These are phyloP conservation scores for Buddleja alternifolia DNA, from an alignment of 257 asterid species.

Conservation along the genomic window DNA sequence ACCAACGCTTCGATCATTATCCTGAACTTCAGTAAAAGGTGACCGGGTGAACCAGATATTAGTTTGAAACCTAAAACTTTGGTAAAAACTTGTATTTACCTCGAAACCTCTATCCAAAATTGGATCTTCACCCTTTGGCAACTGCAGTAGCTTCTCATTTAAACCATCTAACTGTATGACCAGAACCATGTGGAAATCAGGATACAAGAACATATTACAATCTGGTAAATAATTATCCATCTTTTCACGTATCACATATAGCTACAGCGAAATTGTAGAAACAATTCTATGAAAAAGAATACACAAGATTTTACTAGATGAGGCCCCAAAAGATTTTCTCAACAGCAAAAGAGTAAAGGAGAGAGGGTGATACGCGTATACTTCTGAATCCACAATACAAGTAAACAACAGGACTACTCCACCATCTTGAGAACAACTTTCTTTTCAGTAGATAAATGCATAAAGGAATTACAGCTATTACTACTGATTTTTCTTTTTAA, in stretches of 20 bases:
- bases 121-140: slow-evolving; percentile 41
- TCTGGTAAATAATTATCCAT: neutral
- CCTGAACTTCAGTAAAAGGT: slow-evolving; percentile 43
- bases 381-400: neutral
- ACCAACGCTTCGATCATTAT: slow-evolving; percentile 32
- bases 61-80: slow-evolving; percentile 9
- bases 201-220: slow-evolving; percentile 12
- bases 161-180: slow-evolving; percentile 76
- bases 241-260: slow-evolving; percentile 1
- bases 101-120: slow-evolving; percentile 31
- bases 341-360: neutral
- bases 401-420: neutral
- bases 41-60: slow-evolving; percentile 13
- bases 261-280: neutral
- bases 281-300: neutral
- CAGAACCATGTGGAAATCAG: slow-evolving; percentile 33
- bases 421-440: slow-evolving; percentile 13
- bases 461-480: neutral
- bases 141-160: slow-evolving; percentile 66
- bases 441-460: neutral
- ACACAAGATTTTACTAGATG: neutral
- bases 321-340: neutral
- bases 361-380: neutral
- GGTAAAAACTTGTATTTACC: slow-evolving; percentile 29
- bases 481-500: slow-evolving; percentile 18